These are phyloP conservation scores for Wickerhamomyces rabaulensis DNA, from an alignment of 805 yeast genomes.

Conservation along the genomic window DNA sequence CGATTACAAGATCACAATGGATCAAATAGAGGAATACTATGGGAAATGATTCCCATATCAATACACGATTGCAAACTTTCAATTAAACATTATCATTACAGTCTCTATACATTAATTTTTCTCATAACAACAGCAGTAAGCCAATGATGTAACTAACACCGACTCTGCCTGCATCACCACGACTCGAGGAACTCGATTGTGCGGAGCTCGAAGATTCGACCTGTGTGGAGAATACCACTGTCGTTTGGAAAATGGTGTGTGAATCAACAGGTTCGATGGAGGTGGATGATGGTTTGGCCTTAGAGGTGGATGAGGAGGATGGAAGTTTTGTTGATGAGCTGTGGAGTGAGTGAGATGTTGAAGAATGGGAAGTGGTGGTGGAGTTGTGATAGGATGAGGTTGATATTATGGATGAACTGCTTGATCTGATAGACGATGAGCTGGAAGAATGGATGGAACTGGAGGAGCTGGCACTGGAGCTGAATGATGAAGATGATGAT, in stretches of 20 bases:
- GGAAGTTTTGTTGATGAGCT: background rate
- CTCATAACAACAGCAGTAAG: background rate
- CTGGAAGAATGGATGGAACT: too few species aligned
- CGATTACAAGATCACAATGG: constrained; percentile 1
- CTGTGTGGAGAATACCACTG: background rate
- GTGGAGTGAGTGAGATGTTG: too few species aligned
- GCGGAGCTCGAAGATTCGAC: background rate
- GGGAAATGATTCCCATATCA: background rate
- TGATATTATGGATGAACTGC: background rate
- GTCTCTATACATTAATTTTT: background rate
- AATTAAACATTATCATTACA: too few species aligned
- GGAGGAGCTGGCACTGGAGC: background rate
- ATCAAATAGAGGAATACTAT: background rate
- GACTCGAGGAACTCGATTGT: background rate
- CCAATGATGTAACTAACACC: background rate
- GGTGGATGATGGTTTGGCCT: background rate
- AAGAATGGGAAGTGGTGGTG: too few species aligned
- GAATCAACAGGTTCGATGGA: background rate
- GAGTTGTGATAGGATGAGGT: background rate
- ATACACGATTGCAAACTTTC: too few species aligned
- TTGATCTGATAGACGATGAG: background rate
- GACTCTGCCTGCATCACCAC: background rate
- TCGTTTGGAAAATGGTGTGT: background rate
- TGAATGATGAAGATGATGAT: background rate
- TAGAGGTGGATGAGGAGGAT: background rate